Conservation (phyloP, 768 basidiomycete species). For the Zangia roseola region DNA sequence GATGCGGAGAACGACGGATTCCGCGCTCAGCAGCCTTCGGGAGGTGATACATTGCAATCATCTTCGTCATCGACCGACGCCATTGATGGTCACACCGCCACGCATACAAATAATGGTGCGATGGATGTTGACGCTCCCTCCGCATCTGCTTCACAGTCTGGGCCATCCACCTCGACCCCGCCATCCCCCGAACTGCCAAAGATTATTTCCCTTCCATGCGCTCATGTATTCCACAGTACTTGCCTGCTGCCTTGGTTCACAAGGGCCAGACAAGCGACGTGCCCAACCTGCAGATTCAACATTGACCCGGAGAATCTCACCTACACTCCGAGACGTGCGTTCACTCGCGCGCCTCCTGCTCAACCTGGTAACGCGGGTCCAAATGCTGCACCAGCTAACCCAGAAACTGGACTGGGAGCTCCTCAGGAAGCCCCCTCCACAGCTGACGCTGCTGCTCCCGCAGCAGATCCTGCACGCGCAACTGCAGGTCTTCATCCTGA, state of each 20-base stretch:
- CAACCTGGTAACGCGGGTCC: slow-evolving; percentile 13
- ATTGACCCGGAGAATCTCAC: slow-evolving; percentile 79
- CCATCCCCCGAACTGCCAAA: slow-evolving; percentile 30
- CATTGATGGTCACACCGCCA: slow-evolving; percentile 3
- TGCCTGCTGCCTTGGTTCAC: slow-evolving; percentile 86
- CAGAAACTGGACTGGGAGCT: slow-evolving; percentile 4
- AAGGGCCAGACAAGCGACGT: slow-evolving; percentile 73
- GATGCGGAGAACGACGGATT: slow-evolving; percentile 41
- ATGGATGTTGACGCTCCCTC: slow-evolving; percentile 22
- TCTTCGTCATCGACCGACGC: background rate
- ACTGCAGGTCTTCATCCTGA: slow-evolving; percentile 3
- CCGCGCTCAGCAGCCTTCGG: slow-evolving; percentile 12
- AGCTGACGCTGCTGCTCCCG: background rate
- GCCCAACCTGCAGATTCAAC: slow-evolving; percentile 81
- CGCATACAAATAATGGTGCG: slow-evolving; percentile 5
- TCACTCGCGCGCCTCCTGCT: slow-evolving; percentile 13
- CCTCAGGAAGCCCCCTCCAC: slow-evolving; percentile 5
- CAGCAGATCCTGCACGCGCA: background rate
- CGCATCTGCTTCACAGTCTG: slow-evolving; percentile 9
- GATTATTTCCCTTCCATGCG: slow-evolving; percentile 73
- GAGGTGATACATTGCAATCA: slow-evolving; percentile 1
- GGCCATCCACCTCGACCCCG: slow-evolving; percentile 8
- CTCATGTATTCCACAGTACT: slow-evolving; percentile 77
- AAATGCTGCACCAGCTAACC: slow-evolving; percentile 10
- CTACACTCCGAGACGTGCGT: slow-evolving; percentile 30